Conservation (phyloP, 352 stramenopile species). For the Elongisporangium senticosum region DNA sequence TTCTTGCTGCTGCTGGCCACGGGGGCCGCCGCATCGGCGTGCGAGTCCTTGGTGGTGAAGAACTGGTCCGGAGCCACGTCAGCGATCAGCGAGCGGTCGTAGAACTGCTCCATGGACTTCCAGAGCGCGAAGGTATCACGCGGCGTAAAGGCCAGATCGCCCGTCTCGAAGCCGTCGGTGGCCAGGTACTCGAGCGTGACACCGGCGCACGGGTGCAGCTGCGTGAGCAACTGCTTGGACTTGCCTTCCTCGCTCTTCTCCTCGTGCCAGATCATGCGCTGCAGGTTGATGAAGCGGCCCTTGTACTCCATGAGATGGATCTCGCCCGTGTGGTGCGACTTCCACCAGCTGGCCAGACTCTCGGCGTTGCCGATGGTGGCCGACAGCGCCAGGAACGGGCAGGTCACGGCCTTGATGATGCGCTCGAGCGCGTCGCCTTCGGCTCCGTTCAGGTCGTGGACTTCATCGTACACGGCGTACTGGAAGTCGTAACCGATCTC, state of each 20-base stretch:
- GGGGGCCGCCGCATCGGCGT: slow-evolving; percentile 8
- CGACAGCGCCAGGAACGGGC: slow-evolving; percentile 96
- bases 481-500: slow-evolving; percentile 93
- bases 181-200: slow-evolving; percentile 83
- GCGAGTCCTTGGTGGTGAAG: slow-evolving; percentile 71
- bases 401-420: slow-evolving; percentile 93
- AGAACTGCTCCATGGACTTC: slow-evolving; percentile 83
- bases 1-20: slow-evolving; percentile 28
- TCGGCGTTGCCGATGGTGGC: slow-evolving; percentile 97
- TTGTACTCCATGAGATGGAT: slow-evolving; percentile 94
- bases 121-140: slow-evolving; percentile 95
- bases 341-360: slow-evolving; percentile 94
- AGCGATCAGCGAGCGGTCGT: slow-evolving; percentile 71
- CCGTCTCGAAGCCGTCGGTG: slow-evolving; percentile 75
- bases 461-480: slow-evolving; percentile 98
- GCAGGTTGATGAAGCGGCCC: slow-evolving; percentile 97
- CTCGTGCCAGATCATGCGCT: slow-evolving; percentile 93
- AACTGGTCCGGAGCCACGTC: slow-evolving; percentile 94
- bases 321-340: slow-evolving; percentile 79
- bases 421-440: slow-evolving; percentile 96
- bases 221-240: slow-evolving; percentile 66
- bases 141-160: slow-evolving; percentile 93
- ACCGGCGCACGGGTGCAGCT: slow-evolving; percentile 76
- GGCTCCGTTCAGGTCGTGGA: slow-evolving; percentile 96
- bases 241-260: slow-evolving; percentile 29